Evolutionary conservation across 2,329 filamentous ascomycete genomes (phyloP).

Genomic region (Remersonia thermophila): DNA sequence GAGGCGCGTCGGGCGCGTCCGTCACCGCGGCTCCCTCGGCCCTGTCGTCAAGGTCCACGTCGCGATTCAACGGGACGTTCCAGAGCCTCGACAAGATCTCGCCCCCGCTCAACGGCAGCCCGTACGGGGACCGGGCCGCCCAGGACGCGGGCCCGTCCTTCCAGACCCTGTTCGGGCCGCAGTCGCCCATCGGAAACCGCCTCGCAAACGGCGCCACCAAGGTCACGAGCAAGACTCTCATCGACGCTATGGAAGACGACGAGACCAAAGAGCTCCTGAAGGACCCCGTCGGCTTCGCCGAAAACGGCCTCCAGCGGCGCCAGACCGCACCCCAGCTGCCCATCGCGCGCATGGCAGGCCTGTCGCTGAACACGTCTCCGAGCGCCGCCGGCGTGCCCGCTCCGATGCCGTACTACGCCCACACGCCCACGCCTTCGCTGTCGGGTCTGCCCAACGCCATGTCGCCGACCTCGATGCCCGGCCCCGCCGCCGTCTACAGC

Average conservation of each 20-base stretch:
- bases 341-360: slow-evolving; percentile 51
- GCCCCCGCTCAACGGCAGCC: slow-evolving; percentile 43
- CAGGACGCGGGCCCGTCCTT: slow-evolving; percentile 42
- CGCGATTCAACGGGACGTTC: slow-evolving; percentile 51
- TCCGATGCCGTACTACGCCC: slow-evolving; percentile 36
- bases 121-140: slow-evolving; percentile 46
- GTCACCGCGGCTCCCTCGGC: slow-evolving; percentile 33
- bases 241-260: slow-evolving; percentile 56
- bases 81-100: slow-evolving; percentile 49
- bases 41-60: slow-evolving; percentile 38
- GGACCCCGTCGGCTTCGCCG: slow-evolving; percentile 60
- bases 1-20: slow-evolving; percentile 29
- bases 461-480: slow-evolving; percentile 42
- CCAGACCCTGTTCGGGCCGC: slow-evolving; percentile 57
- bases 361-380: slow-evolving; percentile 66
- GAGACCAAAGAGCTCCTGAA: slow-evolving; percentile 62
- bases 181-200: slow-evolving; percentile 60
- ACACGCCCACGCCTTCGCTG: slow-evolving; percentile 25
- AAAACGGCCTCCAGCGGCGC: slow-evolving; percentile 55
- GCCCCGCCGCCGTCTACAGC: slow-evolving; percentile 20
- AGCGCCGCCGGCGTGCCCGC: slow-evolving; percentile 40
- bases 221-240: slow-evolving; percentile 57
- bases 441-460: slow-evolving; percentile 36
- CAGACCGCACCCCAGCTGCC: slow-evolving; percentile 62
- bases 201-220: slow-evolving; percentile 49